Evolutionary conservation across 1,284 basidiomycete species (phyloP).

Genomic region (Trametes hirsuta): DNA sequence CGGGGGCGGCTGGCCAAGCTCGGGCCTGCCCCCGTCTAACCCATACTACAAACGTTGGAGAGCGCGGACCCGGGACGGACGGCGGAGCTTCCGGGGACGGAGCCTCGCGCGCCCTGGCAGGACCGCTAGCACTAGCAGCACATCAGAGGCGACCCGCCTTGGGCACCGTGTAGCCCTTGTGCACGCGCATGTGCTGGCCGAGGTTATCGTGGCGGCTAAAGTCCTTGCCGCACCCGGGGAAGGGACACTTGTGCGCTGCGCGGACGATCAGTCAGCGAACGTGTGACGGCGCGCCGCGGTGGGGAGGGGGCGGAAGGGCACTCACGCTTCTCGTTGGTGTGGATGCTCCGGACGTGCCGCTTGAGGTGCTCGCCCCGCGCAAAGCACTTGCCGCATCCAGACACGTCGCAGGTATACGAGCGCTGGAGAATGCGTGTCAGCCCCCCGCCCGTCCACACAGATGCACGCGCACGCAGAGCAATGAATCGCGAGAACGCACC

Average conservation of each 20-base stretch:
- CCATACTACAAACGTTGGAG: conserved; percentile 5
- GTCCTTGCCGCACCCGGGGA: conserved; percentile 77
- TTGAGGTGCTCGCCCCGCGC: conserved; percentile 79
- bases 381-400: conserved; percentile 81
- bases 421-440: conserved; percentile 39
- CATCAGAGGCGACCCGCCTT: conserved; percentile 23
- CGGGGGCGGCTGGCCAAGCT: background rate
- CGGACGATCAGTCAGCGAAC: conserved; percentile 13
- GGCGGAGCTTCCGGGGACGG: background rate
- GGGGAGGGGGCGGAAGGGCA: conserved; percentile 17
- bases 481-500: conserved; percentile 20
- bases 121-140: too few relatives aligned
- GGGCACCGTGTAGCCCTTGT: conserved; percentile 52
- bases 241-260: conserved; percentile 76
- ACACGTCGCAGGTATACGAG: conserved; percentile 71
- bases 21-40: conserved; percentile 20
- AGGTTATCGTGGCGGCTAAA: conserved; percentile 89
- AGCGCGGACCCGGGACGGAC: background rate
- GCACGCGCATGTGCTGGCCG: conserved; percentile 78
- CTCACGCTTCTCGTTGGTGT: conserved; percentile 83
- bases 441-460: background rate
- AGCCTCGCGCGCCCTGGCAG: too few relatives aligned
- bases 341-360: conserved; percentile 76
- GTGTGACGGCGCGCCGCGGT: background rate
- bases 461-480: background rate